These are phyloP conservation scores for Yarrowia hollandica DNA, from an alignment of 805 yeast species.

Conservation along the genomic window DNA sequence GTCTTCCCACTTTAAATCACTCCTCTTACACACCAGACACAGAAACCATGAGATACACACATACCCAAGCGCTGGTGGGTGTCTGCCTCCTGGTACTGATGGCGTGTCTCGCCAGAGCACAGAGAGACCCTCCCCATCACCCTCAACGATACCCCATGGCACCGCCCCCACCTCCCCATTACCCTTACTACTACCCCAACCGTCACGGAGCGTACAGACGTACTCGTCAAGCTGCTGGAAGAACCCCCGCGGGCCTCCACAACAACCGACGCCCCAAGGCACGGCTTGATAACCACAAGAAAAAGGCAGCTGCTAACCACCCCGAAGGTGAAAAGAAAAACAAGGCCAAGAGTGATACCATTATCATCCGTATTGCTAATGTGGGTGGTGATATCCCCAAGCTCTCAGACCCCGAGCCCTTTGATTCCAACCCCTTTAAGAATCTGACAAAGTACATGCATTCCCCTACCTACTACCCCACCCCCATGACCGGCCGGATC, in stretches of 20 bases:
- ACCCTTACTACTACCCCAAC: conserved; percentile 29
- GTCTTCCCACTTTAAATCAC: neutral
- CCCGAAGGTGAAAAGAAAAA: conserved; percentile 5
- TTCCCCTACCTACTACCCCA: conserved; percentile 24
- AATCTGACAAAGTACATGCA: conserved; percentile 24
- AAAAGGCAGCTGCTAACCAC: conserved; percentile 1
- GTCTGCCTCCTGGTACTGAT: conserved; percentile 5
- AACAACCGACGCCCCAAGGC: conserved; percentile 19
- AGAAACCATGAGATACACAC: conserved; percentile 18
- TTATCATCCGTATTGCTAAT: conserved; percentile 19
- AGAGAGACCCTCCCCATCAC: conserved; percentile 7
- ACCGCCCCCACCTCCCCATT: conserved; percentile 10
- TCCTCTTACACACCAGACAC: neutral
- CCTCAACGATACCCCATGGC: conserved; percentile 21
- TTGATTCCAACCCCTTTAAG: conserved; percentile 17
- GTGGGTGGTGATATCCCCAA: conserved; percentile 17
- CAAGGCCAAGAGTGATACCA: conserved; percentile 21
- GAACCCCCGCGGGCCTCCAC: neutral
- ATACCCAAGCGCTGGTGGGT: conserved; percentile 13
- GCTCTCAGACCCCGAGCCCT: conserved; percentile 24
- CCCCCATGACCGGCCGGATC: conserved; percentile 34
- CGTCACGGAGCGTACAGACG: conserved; percentile 29
- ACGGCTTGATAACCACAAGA: conserved; percentile 21
- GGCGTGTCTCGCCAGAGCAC: conserved; percentile 7
- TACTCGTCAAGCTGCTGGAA: conserved; percentile 3